Percentiles rank a stretch among this genome's conserved stretches.
phyloP scores from a whole-genome alignment of 1,284 basidiomycete species.

The Trametes polyzona region DNA sequence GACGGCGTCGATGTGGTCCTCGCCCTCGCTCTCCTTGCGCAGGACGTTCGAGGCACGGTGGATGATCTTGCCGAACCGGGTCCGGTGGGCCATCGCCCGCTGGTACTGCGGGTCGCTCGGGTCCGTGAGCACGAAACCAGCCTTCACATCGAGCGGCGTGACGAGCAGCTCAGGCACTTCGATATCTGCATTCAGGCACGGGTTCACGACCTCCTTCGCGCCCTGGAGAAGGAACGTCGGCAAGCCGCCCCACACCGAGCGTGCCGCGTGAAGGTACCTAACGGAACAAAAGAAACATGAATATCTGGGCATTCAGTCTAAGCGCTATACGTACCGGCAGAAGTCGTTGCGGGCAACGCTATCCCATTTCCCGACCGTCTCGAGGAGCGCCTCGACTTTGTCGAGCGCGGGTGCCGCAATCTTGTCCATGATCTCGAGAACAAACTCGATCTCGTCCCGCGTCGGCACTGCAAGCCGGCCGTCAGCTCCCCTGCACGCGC shows the following conservation, averaged over 20 bases:
- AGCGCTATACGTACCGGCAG: conserved; percentile 67
- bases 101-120: conserved; percentile 79
- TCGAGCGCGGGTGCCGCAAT: conserved; percentile 71
- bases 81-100: conserved; percentile 61
- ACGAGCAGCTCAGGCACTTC: conserved; percentile 72
- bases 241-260: conserved; percentile 75
- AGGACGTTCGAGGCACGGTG: conserved; percentile 74
- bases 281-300: conserved; percentile 3
- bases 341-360: conserved; percentile 89
- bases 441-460: conserved; percentile 78
- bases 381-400: conserved; percentile 69
- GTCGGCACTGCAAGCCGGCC: conserved; percentile 63
- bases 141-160: conserved; percentile 64
- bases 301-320: conserved; percentile 2
- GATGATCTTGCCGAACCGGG: conserved; percentile 72
- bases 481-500: neutral
- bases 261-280: conserved; percentile 67
- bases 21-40: conserved; percentile 60
- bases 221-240: conserved; percentile 68
- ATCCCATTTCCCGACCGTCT: conserved; percentile 64
- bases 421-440: conserved; percentile 77
- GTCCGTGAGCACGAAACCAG: conserved; percentile 79
- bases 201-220: conserved; percentile 56
- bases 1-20: conserved; percentile 94
- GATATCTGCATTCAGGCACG: conserved; percentile 60